Evolutionary conservation across 139 green algal species (phyloP).

Genomic region (Coelastrella sp.): DNA sequence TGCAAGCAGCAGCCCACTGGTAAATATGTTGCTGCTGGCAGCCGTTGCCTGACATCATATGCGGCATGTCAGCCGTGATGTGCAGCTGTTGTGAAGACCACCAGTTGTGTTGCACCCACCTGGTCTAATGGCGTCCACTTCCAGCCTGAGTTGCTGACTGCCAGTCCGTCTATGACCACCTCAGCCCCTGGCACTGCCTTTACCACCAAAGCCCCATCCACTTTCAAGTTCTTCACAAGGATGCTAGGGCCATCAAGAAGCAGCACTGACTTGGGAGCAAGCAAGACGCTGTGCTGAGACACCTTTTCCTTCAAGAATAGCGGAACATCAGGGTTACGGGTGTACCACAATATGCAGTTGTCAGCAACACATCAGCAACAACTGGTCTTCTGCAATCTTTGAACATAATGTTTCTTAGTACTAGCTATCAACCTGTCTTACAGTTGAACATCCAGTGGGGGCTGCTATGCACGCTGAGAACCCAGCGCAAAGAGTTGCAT

Average conservation of each 20-base stretch:
- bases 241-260: conserved; percentile 82
- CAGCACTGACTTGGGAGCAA: conserved; percentile 66
- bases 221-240: conserved; percentile 60
- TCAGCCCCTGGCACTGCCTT: conserved; percentile 60
- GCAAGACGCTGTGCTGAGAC: conserved; percentile 51
- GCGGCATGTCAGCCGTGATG: not conserved
- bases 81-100: not conserved
- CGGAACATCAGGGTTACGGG: not conserved
- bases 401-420: too few relatives aligned
- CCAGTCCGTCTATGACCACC: conserved; percentile 68
- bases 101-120: not conserved
- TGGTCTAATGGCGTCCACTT: conserved; percentile 69
- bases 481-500: too few relatives aligned
- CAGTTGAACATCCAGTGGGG: too few relatives aligned
- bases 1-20: too few relatives aligned
- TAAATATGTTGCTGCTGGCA: not conserved
- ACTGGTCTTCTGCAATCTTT: too few relatives aligned
- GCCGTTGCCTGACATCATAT: not conserved
- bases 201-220: conserved; percentile 88
- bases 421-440: too few relatives aligned
- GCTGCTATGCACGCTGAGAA: too few relatives aligned
- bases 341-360: too few relatives aligned
- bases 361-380: not conserved
- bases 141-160: conserved; percentile 89
- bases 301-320: conserved; percentile 57